Percentiles rank a stretch among this genome's conserved stretches.
Evolutionary conservation across 2,329 filamentous ascomycete species (phyloP).

Genomic region (Ilyonectria robusta): DNA sequence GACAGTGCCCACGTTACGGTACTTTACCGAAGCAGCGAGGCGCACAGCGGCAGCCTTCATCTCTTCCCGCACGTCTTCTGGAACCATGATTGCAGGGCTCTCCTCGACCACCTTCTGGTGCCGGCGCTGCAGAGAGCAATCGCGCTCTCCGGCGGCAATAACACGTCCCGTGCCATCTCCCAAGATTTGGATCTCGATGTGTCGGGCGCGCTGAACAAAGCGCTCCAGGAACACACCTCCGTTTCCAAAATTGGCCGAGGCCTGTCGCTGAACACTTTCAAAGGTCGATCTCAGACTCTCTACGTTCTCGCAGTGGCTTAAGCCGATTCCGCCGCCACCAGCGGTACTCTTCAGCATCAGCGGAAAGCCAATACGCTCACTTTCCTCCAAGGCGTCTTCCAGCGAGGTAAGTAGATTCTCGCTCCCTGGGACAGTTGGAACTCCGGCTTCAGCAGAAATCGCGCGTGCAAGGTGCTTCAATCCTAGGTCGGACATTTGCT

Average conservation of each 20-base stretch:
- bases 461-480: slow-evolving; percentile 56
- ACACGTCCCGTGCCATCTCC: slow-evolving; percentile 61
- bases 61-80: slow-evolving; percentile 44
- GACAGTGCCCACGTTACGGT: slow-evolving; percentile 60
- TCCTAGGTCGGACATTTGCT: slow-evolving; percentile 56
- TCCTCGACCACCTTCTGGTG: slow-evolving; percentile 69
- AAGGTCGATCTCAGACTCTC: slow-evolving; percentile 51
- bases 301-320: slow-evolving; percentile 54
- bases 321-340: slow-evolving; percentile 62
- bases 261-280: slow-evolving; percentile 55
- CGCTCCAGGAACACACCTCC: slow-evolving; percentile 59
- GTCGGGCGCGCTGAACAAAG: slow-evolving; percentile 57
- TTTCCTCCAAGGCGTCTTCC: slow-evolving; percentile 48
- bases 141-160: slow-evolving; percentile 60
- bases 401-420: slow-evolving; percentile 44
- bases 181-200: slow-evolving; percentile 66
- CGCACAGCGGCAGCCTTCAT: slow-evolving; percentile 57
- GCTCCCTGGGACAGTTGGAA: slow-evolving; percentile 55
- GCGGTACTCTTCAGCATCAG: slow-evolving; percentile 65
- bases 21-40: slow-evolving; percentile 54
- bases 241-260: slow-evolving; percentile 59
- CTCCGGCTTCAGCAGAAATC: slow-evolving; percentile 49
- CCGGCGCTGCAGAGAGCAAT: slow-evolving; percentile 65
- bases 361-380: slow-evolving; percentile 53
- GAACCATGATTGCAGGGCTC: slow-evolving; percentile 56